phyloP scores from a whole-genome alignment of 768 basidiomycete genomes.

The Lactarius sanguifluus region DNA sequence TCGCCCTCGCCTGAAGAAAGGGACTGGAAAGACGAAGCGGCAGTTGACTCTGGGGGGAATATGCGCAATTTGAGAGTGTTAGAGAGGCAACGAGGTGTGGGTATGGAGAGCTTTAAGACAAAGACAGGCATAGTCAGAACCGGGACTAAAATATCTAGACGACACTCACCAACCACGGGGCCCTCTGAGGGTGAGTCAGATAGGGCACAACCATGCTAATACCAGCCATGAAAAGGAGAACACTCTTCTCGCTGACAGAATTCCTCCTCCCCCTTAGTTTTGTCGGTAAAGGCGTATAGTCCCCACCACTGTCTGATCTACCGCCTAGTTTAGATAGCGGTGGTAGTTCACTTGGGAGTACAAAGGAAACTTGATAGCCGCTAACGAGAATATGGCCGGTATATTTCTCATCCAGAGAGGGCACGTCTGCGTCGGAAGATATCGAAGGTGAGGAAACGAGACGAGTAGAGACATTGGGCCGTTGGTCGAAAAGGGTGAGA shows the following conservation, averaged over 20 bases:
- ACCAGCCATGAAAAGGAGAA: slow-evolving; percentile 76
- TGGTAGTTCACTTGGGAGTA: slow-evolving; percentile 66
- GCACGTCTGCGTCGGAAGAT: slow-evolving; percentile 32
- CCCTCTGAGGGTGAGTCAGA: slow-evolving; percentile 61
- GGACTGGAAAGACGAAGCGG: slow-evolving; percentile 65
- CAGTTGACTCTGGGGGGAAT: slow-evolving; percentile 53
- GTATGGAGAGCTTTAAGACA: slow-evolving; percentile 62
- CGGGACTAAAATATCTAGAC: background rate
- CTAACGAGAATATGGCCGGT: slow-evolving; percentile 76
- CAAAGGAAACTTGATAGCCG: slow-evolving; percentile 73
- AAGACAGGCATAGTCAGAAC: slow-evolving; percentile 9
- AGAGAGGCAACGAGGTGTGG: slow-evolving; percentile 73
- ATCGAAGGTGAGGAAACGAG: slow-evolving; percentile 39
- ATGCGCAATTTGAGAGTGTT: slow-evolving; percentile 75
- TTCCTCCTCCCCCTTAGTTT: slow-evolving; percentile 41
- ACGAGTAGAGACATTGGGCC: slow-evolving; percentile 36
- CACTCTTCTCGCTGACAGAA: slow-evolving; percentile 59
- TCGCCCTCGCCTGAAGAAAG: slow-evolving; percentile 70
- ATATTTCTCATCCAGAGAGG: slow-evolving; percentile 63
- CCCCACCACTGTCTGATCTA: slow-evolving; percentile 21
- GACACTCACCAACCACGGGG: slow-evolving; percentile 66
- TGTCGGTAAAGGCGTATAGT: slow-evolving; percentile 25
- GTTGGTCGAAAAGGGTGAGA: slow-evolving; percentile 49
- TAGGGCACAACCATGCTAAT: slow-evolving; percentile 77
- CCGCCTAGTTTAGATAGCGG: slow-evolving; percentile 30